phyloP scores from a whole-genome alignment of 2,329 filamentous ascomycete species.

The Epichloe bromicola region DNA sequence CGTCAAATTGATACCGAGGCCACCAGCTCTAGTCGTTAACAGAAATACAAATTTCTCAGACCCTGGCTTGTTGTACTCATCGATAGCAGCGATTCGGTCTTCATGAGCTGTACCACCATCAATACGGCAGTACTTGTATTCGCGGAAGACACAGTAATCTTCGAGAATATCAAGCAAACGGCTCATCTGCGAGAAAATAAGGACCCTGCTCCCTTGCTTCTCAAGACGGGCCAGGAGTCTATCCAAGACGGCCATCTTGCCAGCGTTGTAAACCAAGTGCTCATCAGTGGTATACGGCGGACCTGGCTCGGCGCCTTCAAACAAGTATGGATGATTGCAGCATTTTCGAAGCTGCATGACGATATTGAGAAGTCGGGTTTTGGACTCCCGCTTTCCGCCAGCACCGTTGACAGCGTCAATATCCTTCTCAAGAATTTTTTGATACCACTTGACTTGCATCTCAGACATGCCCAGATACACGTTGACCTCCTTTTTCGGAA shows the following conservation, averaged over 20 bases:
- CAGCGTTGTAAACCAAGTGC: constrained; percentile 83
- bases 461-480: constrained; percentile 97
- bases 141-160: constrained; percentile 93
- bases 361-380: constrained; percentile 92
- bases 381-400: constrained; percentile 91
- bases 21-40: constrained; percentile 88
- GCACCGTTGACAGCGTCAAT: constrained; percentile 98
- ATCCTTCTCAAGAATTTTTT: constrained; percentile 97
- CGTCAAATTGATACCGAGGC: constrained; percentile 92
- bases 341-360: constrained; percentile 99
- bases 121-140: constrained; percentile 93
- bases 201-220: constrained; percentile 79
- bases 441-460: constrained; percentile 99
- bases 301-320: constrained; percentile 92
- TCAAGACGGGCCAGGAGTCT: constrained; percentile 76
- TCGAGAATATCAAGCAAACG: constrained; percentile 92
- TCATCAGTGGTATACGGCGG: constrained; percentile 97
- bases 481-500: constrained; percentile 96
- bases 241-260: constrained; percentile 96
- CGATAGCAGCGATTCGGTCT: constrained; percentile 92
- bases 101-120: constrained; percentile 95
- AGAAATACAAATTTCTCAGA: constrained; percentile 97
- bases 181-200: constrained; percentile 99
- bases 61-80: constrained; percentile 92
- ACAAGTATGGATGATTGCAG: constrained; percentile 96